A percentile compares a stretch with the other conserved stretches of the same genome.
phyloP scores from a whole-genome alignment of 2,329 filamentous ascomycete genomes.

The Geoglossum cookeanum region DNA sequence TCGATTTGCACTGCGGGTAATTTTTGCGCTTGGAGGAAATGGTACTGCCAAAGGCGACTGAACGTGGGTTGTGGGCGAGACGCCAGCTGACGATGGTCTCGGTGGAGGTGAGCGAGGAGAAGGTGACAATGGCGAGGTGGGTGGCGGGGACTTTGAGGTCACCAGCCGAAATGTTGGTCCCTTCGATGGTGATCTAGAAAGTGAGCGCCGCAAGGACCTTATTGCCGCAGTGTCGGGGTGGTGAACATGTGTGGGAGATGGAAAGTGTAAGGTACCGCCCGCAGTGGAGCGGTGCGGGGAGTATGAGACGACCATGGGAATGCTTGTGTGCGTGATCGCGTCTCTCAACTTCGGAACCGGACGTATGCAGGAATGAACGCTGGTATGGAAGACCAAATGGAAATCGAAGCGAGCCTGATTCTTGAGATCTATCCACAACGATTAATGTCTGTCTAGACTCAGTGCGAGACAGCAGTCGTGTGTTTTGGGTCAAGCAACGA shows the following conservation, averaged over 20 bases:
- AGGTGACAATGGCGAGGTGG: slow-evolving; percentile 27
- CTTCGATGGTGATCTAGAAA: slow-evolving; percentile 88
- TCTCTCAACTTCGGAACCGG: background rate
- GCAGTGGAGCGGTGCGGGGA: slow-evolving; percentile 29
- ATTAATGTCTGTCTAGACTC: background rate
- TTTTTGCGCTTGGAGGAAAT: slow-evolving; percentile 45
- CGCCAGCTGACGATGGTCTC: slow-evolving; percentile 31
- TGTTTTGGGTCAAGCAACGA: background rate
- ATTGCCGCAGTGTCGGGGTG: slow-evolving; percentile 71
- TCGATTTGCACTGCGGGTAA: slow-evolving; percentile 27
- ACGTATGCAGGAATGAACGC: background rate
- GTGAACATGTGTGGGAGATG: slow-evolving; percentile 68
- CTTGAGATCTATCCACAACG: background rate
- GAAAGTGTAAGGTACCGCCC: slow-evolving; percentile 66
- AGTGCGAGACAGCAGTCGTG: background rate
- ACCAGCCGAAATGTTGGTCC: slow-evolving; percentile 47
- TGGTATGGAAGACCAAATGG: background rate
- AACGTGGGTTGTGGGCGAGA: slow-evolving; percentile 29
- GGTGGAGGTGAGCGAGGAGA: slow-evolving; percentile 40
- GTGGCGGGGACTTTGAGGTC: slow-evolving; percentile 30
- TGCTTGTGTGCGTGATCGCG: background rate
- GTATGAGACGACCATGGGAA: slow-evolving; percentile 28
- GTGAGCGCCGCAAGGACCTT: slow-evolving; percentile 63
- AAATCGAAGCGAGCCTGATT: background rate
- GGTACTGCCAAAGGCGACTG: slow-evolving; percentile 41